A percentile compares a stretch with the other conserved stretches of the same genome.
phyloP scores from a whole-genome alignment of 2,329 filamentous ascomycete genomes.

The Dothideomycetes sp. region DNA sequence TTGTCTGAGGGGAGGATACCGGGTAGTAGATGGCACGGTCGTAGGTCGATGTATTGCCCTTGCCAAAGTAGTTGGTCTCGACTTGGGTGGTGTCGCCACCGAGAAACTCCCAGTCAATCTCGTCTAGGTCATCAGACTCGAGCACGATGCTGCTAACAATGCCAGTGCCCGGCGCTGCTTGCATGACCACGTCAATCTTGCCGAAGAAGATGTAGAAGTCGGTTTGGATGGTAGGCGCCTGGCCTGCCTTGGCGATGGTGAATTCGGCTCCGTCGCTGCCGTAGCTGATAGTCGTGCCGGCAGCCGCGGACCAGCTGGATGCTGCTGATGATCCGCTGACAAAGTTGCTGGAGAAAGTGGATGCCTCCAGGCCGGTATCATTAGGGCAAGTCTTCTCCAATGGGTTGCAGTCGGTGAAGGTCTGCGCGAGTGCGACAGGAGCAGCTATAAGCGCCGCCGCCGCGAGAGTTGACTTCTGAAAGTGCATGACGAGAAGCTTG shows the following conservation, averaged over 20 bases:
- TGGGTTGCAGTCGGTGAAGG: slow-evolving; percentile 68
- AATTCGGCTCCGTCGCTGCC: slow-evolving; percentile 55
- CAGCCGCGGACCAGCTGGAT: slow-evolving; percentile 47
- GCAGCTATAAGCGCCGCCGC: slow-evolving; percentile 27
- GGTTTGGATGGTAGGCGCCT: slow-evolving; percentile 68
- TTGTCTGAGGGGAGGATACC: slow-evolving; percentile 44
- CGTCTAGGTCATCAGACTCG: slow-evolving; percentile 71
- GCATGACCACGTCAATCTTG: slow-evolving; percentile 64
- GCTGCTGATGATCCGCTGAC: slow-evolving; percentile 50
- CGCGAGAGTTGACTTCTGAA: slow-evolving; percentile 19
- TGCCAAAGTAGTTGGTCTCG: slow-evolving; percentile 66
- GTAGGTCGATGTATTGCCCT: slow-evolving; percentile 60
- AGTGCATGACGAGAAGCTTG: slow-evolving; percentile 21
- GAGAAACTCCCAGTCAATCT: slow-evolving; percentile 68
- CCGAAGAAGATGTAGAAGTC: slow-evolving; percentile 82
- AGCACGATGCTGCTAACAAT: slow-evolving; percentile 74
- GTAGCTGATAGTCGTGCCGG: slow-evolving; percentile 54
- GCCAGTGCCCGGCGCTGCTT: slow-evolving; percentile 61
- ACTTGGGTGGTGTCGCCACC: slow-evolving; percentile 52
- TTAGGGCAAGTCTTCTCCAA: slow-evolving; percentile 57
- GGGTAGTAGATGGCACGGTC: slow-evolving; percentile 56
- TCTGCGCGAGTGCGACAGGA: slow-evolving; percentile 54
- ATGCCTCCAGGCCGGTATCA: slow-evolving; percentile 58
- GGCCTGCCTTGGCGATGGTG: slow-evolving; percentile 56
- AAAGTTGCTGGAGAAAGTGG: slow-evolving; percentile 37